Evolutionary conservation across 495 filamentous ascomycete genomes (phyloP).

Genomic region (Bathelium albidoporum): DNA sequence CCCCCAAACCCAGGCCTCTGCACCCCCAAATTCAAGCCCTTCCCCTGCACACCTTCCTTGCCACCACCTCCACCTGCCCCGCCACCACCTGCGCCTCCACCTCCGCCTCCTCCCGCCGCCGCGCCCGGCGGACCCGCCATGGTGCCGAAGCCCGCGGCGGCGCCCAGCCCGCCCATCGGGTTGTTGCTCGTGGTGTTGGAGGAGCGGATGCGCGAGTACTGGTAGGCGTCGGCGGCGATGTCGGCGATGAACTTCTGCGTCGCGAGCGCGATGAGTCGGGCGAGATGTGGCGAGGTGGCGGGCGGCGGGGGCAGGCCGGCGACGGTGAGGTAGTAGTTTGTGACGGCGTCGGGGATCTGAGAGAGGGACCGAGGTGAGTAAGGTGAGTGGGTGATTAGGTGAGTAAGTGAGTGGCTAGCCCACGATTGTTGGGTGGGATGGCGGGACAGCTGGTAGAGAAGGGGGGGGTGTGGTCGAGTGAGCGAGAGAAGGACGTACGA

Average conservation of each 20-base stretch:
- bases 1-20: conserved; percentile 87
- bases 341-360: conserved; percentile 95
- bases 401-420: too few relatives aligned
- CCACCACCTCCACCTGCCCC: conserved; percentile 43
- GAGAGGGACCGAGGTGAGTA: too few relatives aligned
- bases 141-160: conserved; percentile 59
- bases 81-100: conserved; percentile 42
- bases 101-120: conserved; percentile 38
- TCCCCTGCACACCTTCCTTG: conserved; percentile 27
- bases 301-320: conserved; percentile 85
- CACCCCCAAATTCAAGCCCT: conserved; percentile 63
- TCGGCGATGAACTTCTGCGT: conserved; percentile 98
- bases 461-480: background rate
- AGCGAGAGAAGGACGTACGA: conserved; percentile 47
- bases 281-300: conserved; percentile 74
- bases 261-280: conserved; percentile 85
- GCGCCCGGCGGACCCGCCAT: conserved; percentile 46
- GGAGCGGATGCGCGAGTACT: conserved; percentile 87
- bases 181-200: conserved; percentile 76
- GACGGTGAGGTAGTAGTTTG: conserved; percentile 92
- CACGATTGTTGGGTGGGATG: background rate
- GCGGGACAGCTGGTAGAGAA: conserved; percentile 1
- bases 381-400: too few relatives aligned
- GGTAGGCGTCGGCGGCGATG: conserved; percentile 93
- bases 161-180: conserved; percentile 76